Percentiles rank a stretch among this genome's conserved stretches.
Conservation (phyloP, 805 yeast genomes). For the Clavispora fructus region DNA sequence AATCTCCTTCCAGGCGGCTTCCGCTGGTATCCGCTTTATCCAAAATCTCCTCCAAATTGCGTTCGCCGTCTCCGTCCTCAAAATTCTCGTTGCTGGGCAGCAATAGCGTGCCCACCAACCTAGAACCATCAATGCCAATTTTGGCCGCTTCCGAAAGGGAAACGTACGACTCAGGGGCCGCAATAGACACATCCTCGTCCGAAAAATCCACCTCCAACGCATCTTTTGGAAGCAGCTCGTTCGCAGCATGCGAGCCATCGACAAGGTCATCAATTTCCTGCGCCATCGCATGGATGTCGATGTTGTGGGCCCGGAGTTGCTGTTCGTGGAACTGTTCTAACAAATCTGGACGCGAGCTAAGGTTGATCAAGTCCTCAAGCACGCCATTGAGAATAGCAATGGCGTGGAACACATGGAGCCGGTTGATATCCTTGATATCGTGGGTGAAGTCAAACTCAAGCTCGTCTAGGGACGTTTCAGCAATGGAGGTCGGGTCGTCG, state of each 20-base stretch:
- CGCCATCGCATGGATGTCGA: constrained; percentile 8
- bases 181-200: neutral
- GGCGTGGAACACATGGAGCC: constrained; percentile 32
- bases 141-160: neutral
- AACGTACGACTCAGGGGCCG: neutral
- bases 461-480: constrained; percentile 30
- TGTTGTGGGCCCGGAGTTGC: constrained; percentile 19
- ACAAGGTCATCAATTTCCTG: neutral
- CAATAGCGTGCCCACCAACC: neutral
- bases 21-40: neutral
- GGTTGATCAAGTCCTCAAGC: constrained; percentile 27
- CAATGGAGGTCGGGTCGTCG: constrained; percentile 32
- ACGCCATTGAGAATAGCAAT: constrained; percentile 24
- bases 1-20: neutral
- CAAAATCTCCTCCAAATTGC: neutral
- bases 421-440: constrained; percentile 28
- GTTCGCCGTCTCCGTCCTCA: neutral
- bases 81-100: neutral
- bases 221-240: constrained; percentile 5
- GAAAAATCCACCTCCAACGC: neutral
- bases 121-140: neutral
- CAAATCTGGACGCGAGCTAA: constrained; percentile 21
- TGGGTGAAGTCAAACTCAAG: constrained; percentile 29
- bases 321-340: constrained; percentile 20
- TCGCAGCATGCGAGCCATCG: constrained; percentile 5